Conservation (phyloP, 2,329 filamentous ascomycete species). For the Dendrostoma leiphaemia region DNA sequence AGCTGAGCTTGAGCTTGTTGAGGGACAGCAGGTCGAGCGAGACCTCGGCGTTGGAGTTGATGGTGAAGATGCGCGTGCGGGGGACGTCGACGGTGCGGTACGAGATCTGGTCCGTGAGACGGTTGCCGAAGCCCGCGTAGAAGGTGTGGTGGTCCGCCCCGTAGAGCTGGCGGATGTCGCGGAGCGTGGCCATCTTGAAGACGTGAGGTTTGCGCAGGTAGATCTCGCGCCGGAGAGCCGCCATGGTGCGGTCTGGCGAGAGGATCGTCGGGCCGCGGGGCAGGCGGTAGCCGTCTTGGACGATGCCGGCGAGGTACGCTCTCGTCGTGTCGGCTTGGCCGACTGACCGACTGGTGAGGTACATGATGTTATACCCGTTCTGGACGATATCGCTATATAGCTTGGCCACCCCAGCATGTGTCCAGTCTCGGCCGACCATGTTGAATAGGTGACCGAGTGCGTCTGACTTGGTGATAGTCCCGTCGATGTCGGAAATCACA, state of each 20-base stretch:
- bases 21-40: slow-evolving; percentile 85
- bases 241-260: slow-evolving; percentile 91
- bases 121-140: slow-evolving; percentile 95
- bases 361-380: slow-evolving; percentile 99
- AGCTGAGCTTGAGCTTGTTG: slow-evolving; percentile 94
- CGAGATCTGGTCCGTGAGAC: slow-evolving; percentile 91
- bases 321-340: slow-evolving; percentile 90
- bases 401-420: slow-evolving; percentile 93
- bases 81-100: slow-evolving; percentile 97
- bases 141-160: slow-evolving; percentile 76
- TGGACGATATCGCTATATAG: slow-evolving; percentile 92
- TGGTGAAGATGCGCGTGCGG: slow-evolving; percentile 92
- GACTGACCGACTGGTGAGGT: slow-evolving; percentile 89
- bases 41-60: slow-evolving; percentile 96
- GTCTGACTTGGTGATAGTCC: slow-evolving; percentile 97
- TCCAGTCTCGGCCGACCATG: slow-evolving; percentile 98
- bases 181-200: slow-evolving; percentile 98
- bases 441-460: slow-evolving; percentile 91
- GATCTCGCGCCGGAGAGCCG: slow-evolving; percentile 85
- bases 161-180: slow-evolving; percentile 90
- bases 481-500: slow-evolving; percentile 97
- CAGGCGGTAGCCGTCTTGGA: slow-evolving; percentile 81
- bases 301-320: slow-evolving; percentile 83
- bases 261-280: slow-evolving; percentile 92
- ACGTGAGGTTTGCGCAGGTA: slow-evolving; percentile 96